Percentiles rank a stretch among this genome's conserved stretches.
Conservation (phyloP, 306 rosid species). For the Biancaea sappan region DNA sequence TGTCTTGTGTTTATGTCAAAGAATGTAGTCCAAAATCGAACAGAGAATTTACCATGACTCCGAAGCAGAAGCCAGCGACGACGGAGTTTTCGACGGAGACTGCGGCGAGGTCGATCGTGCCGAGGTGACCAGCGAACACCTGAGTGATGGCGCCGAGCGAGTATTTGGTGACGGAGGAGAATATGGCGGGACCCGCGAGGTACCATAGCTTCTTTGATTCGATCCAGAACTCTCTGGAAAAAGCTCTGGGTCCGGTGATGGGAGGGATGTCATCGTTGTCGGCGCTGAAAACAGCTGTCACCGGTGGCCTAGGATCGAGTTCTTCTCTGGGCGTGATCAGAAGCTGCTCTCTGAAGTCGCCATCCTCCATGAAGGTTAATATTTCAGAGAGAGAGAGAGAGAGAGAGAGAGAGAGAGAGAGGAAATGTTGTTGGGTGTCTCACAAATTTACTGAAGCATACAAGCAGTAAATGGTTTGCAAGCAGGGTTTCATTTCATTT, state of each 20-base stretch:
- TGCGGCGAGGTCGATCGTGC: slow-evolving; percentile 78
- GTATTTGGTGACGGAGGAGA: slow-evolving; percentile 73
- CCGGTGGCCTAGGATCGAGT: too few relatives aligned
- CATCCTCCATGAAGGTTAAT: background rate
- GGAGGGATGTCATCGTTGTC: slow-evolving; percentile 64
- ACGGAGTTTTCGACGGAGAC: slow-evolving; percentile 85
- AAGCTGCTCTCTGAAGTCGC: background rate
- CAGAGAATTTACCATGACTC: slow-evolving; percentile 52
- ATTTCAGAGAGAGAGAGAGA: background rate
- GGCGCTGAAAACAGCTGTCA: slow-evolving; percentile 45
- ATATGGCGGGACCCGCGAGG: slow-evolving; percentile 89
- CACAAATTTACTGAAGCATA: too few relatives aligned
- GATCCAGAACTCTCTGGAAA: slow-evolving; percentile 45
- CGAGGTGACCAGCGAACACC: slow-evolving; percentile 74
- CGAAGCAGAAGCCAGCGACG: slow-evolving; percentile 87
- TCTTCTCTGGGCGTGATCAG: too few relatives aligned
- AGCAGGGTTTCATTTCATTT: too few relatives aligned
- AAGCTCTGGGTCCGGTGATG: slow-evolving; percentile 40
- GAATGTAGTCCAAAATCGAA: too few relatives aligned
- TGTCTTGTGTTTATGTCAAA: too few relatives aligned
- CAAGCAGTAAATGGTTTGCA: too few relatives aligned
- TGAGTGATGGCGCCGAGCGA: slow-evolving; percentile 90
- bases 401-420: background rate
- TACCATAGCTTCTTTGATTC: slow-evolving; percentile 84
- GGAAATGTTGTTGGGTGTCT: too few relatives aligned